Conservation (phyloP, 495 filamentous ascomycete species). For the Penicillium soppii region DNA sequence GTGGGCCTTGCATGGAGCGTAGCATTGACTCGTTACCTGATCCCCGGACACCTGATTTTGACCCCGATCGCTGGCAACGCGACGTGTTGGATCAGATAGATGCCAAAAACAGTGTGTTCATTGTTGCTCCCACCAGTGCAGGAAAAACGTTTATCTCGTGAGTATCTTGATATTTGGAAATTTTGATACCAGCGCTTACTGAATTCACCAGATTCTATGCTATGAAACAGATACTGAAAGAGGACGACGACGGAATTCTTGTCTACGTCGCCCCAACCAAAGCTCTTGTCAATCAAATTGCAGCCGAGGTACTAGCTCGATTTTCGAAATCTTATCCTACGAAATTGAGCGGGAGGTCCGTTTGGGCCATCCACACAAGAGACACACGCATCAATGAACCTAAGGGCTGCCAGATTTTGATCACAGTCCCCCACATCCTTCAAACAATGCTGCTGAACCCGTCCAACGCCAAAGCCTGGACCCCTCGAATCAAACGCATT, state of each 20-base stretch:
- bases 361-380: conserved; percentile 78
- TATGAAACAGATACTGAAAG: conserved; percentile 70
- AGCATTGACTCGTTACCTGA: conserved; percentile 67
- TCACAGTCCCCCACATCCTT: conserved; percentile 75
- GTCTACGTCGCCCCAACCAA: conserved; percentile 83
- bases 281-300: conserved; percentile 80
- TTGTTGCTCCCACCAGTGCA: conserved; percentile 75
- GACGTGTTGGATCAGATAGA: conserved; percentile 73
- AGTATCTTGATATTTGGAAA: conserved; percentile 9
- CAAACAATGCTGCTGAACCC: conserved; percentile 77
- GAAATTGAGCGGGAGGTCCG: conserved; percentile 55
- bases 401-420: conserved; percentile 67
- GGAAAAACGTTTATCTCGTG: conserved; percentile 59
- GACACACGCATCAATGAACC: conserved; percentile 72
- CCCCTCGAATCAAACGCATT: conserved; percentile 63
- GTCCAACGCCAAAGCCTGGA: conserved; percentile 65
- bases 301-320: conserved; percentile 66
- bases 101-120: conserved; percentile 63
- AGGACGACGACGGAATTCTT: conserved; percentile 63
- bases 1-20: conserved; percentile 72
- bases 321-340: conserved; percentile 61
- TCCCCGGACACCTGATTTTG: conserved; percentile 60
- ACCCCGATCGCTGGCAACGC: conserved; percentile 75
- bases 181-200: background rate
- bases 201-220: conserved; percentile 62